Conservation (phyloP, 2,329 filamentous ascomycete genomes). For the Pseudodiploospora longispora region DNA sequence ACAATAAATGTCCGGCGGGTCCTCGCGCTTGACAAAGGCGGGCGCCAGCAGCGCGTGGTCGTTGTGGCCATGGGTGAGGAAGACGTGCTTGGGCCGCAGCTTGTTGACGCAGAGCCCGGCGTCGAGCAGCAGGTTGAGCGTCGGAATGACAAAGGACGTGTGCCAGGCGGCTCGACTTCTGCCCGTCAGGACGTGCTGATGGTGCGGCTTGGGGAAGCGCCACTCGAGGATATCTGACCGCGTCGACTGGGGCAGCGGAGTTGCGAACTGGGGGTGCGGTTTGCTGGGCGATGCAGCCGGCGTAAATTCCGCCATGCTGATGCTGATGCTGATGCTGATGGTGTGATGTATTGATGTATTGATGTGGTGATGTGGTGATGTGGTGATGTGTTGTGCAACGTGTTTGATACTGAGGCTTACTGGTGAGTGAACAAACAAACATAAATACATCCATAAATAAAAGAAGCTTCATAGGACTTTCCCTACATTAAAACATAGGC, state of each 20-base stretch:
- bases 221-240: conserved; percentile 38
- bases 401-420: too few relatives aligned
- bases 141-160: conserved; percentile 42
- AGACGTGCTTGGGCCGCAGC: conserved; percentile 38
- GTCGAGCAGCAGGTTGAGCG: conserved; percentile 42
- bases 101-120: conserved; percentile 39
- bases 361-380: too few relatives aligned
- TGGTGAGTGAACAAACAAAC: too few relatives aligned
- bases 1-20: conserved; percentile 39
- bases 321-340: too few relatives aligned
- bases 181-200: conserved; percentile 35
- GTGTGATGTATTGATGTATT: too few relatives aligned
- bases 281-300: not conserved
- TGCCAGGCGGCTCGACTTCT: conserved; percentile 43
- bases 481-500: too few relatives aligned
- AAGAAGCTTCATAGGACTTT: too few relatives aligned
- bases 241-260: conserved; percentile 33
- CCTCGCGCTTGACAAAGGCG: conserved; percentile 34
- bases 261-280: conserved; percentile 26
- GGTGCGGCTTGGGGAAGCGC: conserved; percentile 35
- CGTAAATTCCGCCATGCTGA: too few relatives aligned
- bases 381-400: too few relatives aligned
- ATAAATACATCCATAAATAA: too few relatives aligned
- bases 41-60: conserved; percentile 37
- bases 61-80: conserved; percentile 41